A percentile compares a stretch with the other conserved stretches of the same genome.
Conservation (phyloP, 192 early-diverging fungal species). For the Jimgerdemannia flammicorona region DNA sequence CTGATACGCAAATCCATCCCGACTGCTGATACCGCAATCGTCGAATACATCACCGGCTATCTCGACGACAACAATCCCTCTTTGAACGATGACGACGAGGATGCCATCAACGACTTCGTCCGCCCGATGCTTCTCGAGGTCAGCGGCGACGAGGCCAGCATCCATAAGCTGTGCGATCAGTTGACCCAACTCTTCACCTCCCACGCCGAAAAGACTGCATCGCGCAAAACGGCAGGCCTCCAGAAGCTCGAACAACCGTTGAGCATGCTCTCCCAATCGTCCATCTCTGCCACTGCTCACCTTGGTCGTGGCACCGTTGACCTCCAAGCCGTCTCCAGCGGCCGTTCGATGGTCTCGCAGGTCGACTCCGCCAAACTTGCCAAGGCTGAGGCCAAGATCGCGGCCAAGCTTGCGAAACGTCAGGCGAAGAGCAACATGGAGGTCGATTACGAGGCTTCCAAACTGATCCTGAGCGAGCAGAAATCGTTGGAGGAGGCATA, state of each 20-base stretch:
- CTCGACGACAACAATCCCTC: constrained; percentile 55
- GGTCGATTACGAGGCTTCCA: constrained; percentile 65
- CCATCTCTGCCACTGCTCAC: constrained; percentile 50
- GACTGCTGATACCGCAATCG: constrained; percentile 67
- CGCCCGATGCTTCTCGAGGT: constrained; percentile 66
- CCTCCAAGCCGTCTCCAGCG: constrained; percentile 59
- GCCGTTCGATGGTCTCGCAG: constrained; percentile 65
- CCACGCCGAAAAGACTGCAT: constrained; percentile 29
- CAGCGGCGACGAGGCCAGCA: constrained; percentile 52
- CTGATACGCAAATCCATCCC: constrained; percentile 59
- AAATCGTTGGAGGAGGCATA: constrained; percentile 65
- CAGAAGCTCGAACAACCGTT: constrained; percentile 61
- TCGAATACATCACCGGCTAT: constrained; percentile 77
- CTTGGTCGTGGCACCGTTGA: constrained; percentile 48
- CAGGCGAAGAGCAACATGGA: constrained; percentile 52
- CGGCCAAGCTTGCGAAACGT: constrained; percentile 85
- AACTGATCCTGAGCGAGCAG: constrained; percentile 51
- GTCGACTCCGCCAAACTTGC: constrained; percentile 80
- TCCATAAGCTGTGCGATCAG: constrained; percentile 65
- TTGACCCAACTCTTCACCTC: constrained; percentile 55
- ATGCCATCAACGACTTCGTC: constrained; percentile 63
- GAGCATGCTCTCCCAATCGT: constrained; percentile 65
- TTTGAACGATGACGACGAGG: constrained; percentile 47
- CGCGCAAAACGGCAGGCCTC: constrained; percentile 39
- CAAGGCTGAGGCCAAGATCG: constrained; percentile 91